Conservation (phyloP, 768 basidiomycete genomes). For the Hygrocybe punicea region DNA sequence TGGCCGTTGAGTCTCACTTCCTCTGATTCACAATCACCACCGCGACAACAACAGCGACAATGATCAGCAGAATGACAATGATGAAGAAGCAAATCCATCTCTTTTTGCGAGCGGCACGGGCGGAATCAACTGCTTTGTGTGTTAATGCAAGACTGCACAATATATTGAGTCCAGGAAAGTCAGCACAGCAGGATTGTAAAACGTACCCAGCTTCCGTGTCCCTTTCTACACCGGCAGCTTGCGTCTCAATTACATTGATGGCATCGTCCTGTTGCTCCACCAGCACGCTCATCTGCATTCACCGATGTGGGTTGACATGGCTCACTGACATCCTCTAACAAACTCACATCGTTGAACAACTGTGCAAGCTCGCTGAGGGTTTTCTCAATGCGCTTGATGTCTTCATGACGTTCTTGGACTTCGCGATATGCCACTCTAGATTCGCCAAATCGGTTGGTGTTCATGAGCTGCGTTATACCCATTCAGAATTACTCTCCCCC, state of each 20-base stretch:
- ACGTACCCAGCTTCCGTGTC: slow-evolving; percentile 83
- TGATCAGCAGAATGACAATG: slow-evolving; percentile 59
- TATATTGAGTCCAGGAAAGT: slow-evolving; percentile 7
- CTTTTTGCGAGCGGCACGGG: slow-evolving; percentile 87
- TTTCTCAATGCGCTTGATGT: slow-evolving; percentile 92
- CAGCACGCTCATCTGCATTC: slow-evolving; percentile 79
- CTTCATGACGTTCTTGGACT: slow-evolving; percentile 95
- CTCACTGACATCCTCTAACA: not conserved
- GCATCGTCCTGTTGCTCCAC: slow-evolving; percentile 94
- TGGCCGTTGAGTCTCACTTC: slow-evolving; percentile 17
- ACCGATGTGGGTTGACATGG: not conserved
- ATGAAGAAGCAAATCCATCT: slow-evolving; percentile 96
- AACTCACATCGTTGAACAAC: slow-evolving; percentile 88
- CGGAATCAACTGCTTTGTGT: slow-evolving; percentile 80
- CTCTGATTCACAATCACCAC: slow-evolving; percentile 50
- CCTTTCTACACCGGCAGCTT: slow-evolving; percentile 69
- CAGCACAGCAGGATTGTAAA: not conserved
- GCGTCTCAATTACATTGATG: slow-evolving; percentile 76
- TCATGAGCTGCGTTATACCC: slow-evolving; percentile 58
- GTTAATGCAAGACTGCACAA: slow-evolving; percentile 68
- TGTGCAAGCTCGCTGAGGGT: slow-evolving; percentile 92
- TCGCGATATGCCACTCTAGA: slow-evolving; percentile 90
- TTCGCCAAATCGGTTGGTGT: slow-evolving; percentile 85
- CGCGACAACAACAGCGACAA: slow-evolving; percentile 61
- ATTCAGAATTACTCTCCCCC: slow-evolving; percentile 8